phyloP scores from a whole-genome alignment of 805 yeast species.

The Saturnispora sanitii region DNA sequence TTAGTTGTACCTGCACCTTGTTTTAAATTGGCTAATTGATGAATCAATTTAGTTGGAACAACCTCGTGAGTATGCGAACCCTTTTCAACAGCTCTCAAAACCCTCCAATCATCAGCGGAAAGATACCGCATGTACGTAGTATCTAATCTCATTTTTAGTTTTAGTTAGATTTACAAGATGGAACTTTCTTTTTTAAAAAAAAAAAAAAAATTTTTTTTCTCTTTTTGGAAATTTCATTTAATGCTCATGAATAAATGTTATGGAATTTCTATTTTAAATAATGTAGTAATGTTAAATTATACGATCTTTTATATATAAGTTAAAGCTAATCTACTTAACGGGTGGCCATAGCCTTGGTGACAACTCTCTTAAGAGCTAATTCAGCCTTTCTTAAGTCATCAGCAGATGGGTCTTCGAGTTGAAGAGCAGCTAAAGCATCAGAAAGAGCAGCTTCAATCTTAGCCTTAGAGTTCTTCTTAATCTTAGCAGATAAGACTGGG shows the following conservation, averaged over 20 bases:
- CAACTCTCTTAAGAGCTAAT: constrained; percentile 97
- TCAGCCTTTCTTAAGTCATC: constrained; percentile 99
- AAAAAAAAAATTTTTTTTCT: background rate
- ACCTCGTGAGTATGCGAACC: constrained; percentile 92
- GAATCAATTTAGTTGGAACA: constrained; percentile 82
- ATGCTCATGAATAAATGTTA: too few species aligned
- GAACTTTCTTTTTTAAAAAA: background rate
- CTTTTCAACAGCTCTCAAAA: constrained; percentile 77
- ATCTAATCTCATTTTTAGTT: constrained; percentile 69
- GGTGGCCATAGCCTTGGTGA: constrained; percentile 97
- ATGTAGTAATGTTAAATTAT: constrained; percentile 7
- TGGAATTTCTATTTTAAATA: too few species aligned
- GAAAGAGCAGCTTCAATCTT: constrained; percentile 96
- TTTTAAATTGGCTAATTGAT: constrained; percentile 66
- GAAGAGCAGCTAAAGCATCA: constrained; percentile 96
- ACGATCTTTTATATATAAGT: constrained; percentile 6
- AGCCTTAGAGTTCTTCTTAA: constrained; percentile 95
- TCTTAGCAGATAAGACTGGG: constrained; percentile 95
- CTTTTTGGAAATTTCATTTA: background rate
- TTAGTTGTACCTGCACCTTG: constrained; percentile 62
- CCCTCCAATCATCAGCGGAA: constrained; percentile 83
- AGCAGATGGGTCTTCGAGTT: constrained; percentile 91
- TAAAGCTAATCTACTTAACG: constrained; percentile 46
- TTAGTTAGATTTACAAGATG: background rate
- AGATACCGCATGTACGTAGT: constrained; percentile 89